Evolutionary conservation across 306 rosid genomes (phyloP).

Genomic region (Cyamopsis tetragonoloba): DNA sequence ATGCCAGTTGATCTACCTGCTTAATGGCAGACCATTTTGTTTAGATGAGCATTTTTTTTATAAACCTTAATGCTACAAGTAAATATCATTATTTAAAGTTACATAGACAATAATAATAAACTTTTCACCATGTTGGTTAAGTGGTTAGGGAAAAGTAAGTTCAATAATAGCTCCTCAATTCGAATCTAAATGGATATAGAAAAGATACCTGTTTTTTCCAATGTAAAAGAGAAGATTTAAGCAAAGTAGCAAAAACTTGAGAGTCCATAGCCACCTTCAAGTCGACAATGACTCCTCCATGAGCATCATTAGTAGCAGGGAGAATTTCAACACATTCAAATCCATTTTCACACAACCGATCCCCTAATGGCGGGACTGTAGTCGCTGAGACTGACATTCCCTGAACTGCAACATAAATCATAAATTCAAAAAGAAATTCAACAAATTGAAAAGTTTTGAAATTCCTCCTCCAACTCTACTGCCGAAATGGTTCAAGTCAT

Average conservation of each 20-base stretch:
- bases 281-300: constrained; percentile 55
- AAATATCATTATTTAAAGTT: constrained; percentile 1
- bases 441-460: neutral
- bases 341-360: constrained; percentile 31
- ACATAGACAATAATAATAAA: neutral
- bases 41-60: neutral
- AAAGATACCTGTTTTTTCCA: constrained; percentile 51
- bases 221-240: constrained; percentile 41
- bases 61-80: neutral
- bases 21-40: neutral
- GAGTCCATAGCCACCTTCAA: constrained; percentile 43
- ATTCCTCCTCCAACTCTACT: neutral
- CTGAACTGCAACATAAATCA: constrained; percentile 16
- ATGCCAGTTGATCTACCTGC: too few relatives aligned
- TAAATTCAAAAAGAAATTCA: neutral
- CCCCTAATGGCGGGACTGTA: constrained; percentile 23
- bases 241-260: constrained; percentile 35
- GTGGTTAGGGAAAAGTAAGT: too few relatives aligned
- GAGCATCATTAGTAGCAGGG: constrained; percentile 34
- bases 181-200: too few relatives aligned
- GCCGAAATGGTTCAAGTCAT: neutral
- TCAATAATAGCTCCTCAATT: too few relatives aligned
- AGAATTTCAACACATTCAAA: constrained; percentile 34
- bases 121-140: too few relatives aligned
- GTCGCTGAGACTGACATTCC: constrained; percentile 36